Base-by-base conservation (phyloP, 2,329 filamentous ascomycete species). In the Ophiostoma sp. region DNA sequence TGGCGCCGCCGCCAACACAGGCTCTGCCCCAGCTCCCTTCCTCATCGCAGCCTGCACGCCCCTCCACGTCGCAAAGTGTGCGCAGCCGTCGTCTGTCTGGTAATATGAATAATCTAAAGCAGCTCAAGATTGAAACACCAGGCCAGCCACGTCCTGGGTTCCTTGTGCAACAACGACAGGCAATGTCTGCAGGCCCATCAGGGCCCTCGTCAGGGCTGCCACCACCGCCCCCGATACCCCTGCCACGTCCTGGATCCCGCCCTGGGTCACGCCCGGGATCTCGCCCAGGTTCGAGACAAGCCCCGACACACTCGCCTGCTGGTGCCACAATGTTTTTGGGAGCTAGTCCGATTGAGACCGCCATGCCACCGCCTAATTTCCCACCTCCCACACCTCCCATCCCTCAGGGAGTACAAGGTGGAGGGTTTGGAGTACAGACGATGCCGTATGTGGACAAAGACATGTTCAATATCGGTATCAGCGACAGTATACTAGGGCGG, bases 81-180 rank as follows among this genome's bases (percentile, higher is more conserved):
- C 86, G 92, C 69, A 92, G 86, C 75, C 86, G 94, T 72, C 87
- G 94, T 72, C 81, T 96, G 41, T 97, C 94, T 3, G 91, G 90
- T 8, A 44, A 31, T 20, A 82, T 86, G 20, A 94, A 90, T 8
- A 44, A 44, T 31, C 82, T 86, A 17, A 94, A 91, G 77, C 91
- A 94, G 76, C 82, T 98, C 68, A 96, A 93, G 80, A 97, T 98
- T 70, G 92, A 97, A 78, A 97, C 93, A 0, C 66, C 41, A 20
- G 44, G 39, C 13, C 41, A 33, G 27, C 66, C 41, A 54, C 27
- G 41, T 5, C 27, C 41, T 35, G 78, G 76, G 67, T 75, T 78
- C 71, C 79, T 81, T 64, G 79, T 76, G 13, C 81, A 82, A 73
- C 80, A 82, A 71, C 77, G 81, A 57, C 80, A 82, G 70, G 79